These are phyloP conservation scores for Dendrobium chrysotoxum DNA, from an alignment of 106 monocot species.

Conservation along the genomic window DNA sequence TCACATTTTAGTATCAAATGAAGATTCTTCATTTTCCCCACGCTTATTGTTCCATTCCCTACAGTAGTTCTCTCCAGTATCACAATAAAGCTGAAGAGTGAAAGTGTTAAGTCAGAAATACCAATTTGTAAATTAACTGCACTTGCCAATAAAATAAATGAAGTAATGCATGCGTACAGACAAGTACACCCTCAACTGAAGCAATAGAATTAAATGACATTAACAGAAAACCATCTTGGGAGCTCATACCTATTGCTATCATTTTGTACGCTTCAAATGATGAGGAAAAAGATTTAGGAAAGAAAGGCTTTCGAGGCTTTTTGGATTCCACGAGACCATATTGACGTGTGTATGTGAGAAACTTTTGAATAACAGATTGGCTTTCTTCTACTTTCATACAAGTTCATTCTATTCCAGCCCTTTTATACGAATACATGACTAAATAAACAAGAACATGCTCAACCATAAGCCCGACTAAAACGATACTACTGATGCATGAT, in stretches of 20 bases:
- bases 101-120: slow-evolving; percentile 4
- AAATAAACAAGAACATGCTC: not conserved
- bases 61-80: slow-evolving; percentile 69
- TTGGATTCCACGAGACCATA: not conserved
- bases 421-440: not conserved
- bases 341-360: not conserved
- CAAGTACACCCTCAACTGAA: not conserved
- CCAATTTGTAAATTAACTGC: not conserved
- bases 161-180: not conserved
- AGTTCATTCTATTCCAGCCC: not conserved
- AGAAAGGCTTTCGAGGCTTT: not conserved
- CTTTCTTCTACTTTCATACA: not conserved
- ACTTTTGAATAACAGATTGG: not conserved
- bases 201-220: not conserved
- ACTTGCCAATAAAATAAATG: not conserved
- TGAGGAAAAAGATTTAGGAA: not conserved
- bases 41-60: slow-evolving; percentile 86
- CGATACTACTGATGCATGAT: not conserved
- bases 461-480: not conserved
- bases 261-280: not conserved
- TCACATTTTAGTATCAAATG: slow-evolving; percentile 76
- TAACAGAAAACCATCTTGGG: not conserved
- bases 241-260: not conserved
- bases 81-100: slow-evolving; percentile 77
- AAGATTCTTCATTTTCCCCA: slow-evolving; percentile 40